Conservation (phyloP, 768 basidiomycete species). For the Asterophora lycoperdoides region DNA sequence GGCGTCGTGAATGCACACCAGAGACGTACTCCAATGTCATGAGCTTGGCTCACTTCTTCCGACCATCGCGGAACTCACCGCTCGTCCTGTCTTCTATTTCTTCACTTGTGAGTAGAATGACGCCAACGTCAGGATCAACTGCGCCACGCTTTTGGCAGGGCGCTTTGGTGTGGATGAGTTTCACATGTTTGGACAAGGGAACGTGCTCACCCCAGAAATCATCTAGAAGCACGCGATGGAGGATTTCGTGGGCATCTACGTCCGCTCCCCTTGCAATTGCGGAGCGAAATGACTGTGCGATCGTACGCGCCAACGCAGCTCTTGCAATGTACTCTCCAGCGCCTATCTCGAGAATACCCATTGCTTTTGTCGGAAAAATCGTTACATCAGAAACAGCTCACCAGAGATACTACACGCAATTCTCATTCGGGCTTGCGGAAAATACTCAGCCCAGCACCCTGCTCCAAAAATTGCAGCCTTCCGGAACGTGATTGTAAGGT, state of each 20-base stretch:
- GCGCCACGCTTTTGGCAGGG: slow-evolving; percentile 36
- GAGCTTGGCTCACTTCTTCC: background rate
- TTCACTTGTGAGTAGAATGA: slow-evolving; percentile 54
- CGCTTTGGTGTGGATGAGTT: slow-evolving; percentile 23
- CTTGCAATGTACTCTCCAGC: slow-evolving; percentile 70
- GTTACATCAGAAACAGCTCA: slow-evolving; percentile 16
- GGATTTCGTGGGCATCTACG: slow-evolving; percentile 52
- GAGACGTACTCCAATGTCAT: slow-evolving; percentile 47
- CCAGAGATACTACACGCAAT: slow-evolving; percentile 74
- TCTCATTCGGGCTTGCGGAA: slow-evolving; percentile 21
- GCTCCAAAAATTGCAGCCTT: slow-evolving; percentile 72
- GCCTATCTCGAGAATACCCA: slow-evolving; percentile 34
- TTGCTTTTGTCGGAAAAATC: background rate
- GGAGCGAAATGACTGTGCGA: slow-evolving; percentile 43
- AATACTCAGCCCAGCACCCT: slow-evolving; percentile 67
- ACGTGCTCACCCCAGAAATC: slow-evolving; percentile 48
- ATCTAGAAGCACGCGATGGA: slow-evolving; percentile 41
- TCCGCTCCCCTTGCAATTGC: slow-evolving; percentile 21
- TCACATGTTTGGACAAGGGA: background rate
- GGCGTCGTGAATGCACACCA: slow-evolving; percentile 85
- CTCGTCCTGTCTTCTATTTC: slow-evolving; percentile 22
- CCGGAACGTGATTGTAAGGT: background rate
- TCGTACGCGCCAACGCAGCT: slow-evolving; percentile 45
- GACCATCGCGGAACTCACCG: slow-evolving; percentile 13
- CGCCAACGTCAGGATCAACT: slow-evolving; percentile 51